Base-by-base conservation (phyloP, 2,329 filamentous ascomycete genomes). In the Leptosphaerulina australis region DNA sequence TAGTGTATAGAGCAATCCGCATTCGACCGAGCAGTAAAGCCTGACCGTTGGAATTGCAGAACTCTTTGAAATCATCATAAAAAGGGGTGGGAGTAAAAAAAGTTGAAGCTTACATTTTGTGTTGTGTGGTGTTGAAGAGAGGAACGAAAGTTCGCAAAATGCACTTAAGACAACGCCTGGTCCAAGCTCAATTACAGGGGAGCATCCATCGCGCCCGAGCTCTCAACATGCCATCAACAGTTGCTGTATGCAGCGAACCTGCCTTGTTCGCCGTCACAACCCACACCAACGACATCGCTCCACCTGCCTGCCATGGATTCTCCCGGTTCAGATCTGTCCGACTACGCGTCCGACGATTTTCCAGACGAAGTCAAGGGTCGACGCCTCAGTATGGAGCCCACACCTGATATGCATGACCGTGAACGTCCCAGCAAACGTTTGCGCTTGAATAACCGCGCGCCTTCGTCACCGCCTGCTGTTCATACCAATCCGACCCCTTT, bases 251-350 rank as follows among this genome's bases (percentile, higher is more conserved):
- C n/a, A n/a, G n/a, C n/a, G n/a, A n/a, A n/a, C n/a, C 20, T n/a
- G 33, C 20, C 33, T 21, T 24, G 5, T 22, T 46, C 10, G 20
- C 39, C 21, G 20, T 18, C 21, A 34, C 35, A 15, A 24, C 15
- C 20, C 5, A 25, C 24, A 31, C 24, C 24, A 15, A 20, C 33
- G 3, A 22, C n/a, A 24, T 24, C 35, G 12, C 18, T 22, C 14
- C 9, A 9, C 14, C 31, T 40, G 28, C 41, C 49, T 29, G 24
- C 49, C 55, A 84, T 68, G 68, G 72, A 74, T n/a, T 85, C 83
- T 9, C 82, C 83, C 10, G 81, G 77, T 44, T 87, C 84, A 25
- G 83, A 84, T 29, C 81, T 88, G 61, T 88, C 85, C 40, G 83
- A 83, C 54, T 81, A 86, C 56, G 82, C 80, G 56, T 85, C 83